Evolutionary conservation across 164 flowering plant species (phyloP).

Genomic region (Echeveria elegans): DNA sequence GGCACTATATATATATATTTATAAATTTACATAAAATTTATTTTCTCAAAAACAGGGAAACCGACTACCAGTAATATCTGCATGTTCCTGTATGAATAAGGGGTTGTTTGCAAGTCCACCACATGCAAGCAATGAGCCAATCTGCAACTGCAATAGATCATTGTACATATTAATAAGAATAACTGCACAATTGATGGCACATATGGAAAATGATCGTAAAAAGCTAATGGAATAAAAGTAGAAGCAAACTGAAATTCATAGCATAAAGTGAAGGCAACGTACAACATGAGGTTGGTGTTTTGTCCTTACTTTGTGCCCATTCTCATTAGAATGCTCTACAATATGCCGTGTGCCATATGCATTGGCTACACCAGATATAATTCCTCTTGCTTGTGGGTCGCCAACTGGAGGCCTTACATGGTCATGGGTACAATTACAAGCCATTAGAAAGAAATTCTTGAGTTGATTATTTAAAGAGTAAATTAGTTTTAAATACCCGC

Average conservation of each 20-base stretch:
- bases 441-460: not conserved
- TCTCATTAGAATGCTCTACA: conserved; percentile 89
- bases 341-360: conserved; percentile 98
- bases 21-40: not conserved
- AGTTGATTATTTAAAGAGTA: too few species aligned
- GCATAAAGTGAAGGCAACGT: not conserved
- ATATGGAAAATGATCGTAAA: too few species aligned
- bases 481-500: too few species aligned
- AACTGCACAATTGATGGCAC: too few species aligned
- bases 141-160: conserved; percentile 38
- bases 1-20: too few species aligned
- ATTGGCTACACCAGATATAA: conserved; percentile 66
- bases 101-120: conserved; percentile 89
- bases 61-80: conserved; percentile 66
- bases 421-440: not conserved
- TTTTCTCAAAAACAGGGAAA: conserved; percentile 10
- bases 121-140: conserved; percentile 85
- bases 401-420: conserved; percentile 86
- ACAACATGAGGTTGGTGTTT: not conserved
- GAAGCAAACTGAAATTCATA: not conserved
- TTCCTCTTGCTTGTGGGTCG: conserved; percentile 82
- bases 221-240: not conserved
- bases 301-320: conserved; percentile 77
- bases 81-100: conserved; percentile 79
- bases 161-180: not conserved